These are phyloP conservation scores for Cyberlindnera nakhonratchasimensis DNA, from an alignment of 805 yeast species.

Conservation along the genomic window DNA sequence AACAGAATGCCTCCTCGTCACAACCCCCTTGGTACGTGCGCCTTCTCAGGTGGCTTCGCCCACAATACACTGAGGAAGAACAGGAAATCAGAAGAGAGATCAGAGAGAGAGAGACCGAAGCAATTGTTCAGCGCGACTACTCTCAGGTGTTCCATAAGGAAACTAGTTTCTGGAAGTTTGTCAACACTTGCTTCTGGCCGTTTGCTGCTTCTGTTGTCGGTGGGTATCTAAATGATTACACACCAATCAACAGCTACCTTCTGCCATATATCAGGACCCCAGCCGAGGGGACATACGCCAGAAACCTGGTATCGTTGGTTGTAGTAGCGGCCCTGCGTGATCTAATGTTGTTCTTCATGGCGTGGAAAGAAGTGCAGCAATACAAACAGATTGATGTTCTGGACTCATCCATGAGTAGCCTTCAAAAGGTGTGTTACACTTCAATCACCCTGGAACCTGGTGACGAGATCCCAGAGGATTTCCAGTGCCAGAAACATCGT, in stretches of 20 bases:
- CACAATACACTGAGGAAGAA: slow-evolving; percentile 7
- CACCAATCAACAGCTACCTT: slow-evolving; percentile 23
- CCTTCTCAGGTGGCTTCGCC: slow-evolving; percentile 5
- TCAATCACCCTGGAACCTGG: background rate
- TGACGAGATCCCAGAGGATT: background rate
- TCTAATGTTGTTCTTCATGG: slow-evolving; percentile 29
- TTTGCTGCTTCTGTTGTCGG: slow-evolving; percentile 5
- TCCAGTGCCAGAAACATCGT: background rate
- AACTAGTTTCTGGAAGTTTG: background rate
- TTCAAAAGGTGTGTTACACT: slow-evolving; percentile 4
- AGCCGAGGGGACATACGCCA: slow-evolving; percentile 33
- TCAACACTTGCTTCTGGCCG: slow-evolving; percentile 9
- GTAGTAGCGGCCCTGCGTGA: slow-evolving; percentile 32
- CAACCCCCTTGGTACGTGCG: slow-evolving; percentile 6
- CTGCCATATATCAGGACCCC: slow-evolving; percentile 31
- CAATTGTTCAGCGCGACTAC: background rate
- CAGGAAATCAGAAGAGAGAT: background rate
- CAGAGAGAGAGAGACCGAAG: background rate
- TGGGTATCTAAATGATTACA: slow-evolving; percentile 14
- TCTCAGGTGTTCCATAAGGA: slow-evolving; percentile 4
- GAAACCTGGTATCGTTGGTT: slow-evolving; percentile 35
- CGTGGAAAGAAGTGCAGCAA: slow-evolving; percentile 32
- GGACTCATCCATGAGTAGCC: slow-evolving; percentile 13
- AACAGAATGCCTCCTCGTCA: slow-evolving; percentile 9
- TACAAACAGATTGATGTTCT: slow-evolving; percentile 24